Conservation (phyloP, 805 yeast species). For the Metschnikowia lachancei region DNA sequence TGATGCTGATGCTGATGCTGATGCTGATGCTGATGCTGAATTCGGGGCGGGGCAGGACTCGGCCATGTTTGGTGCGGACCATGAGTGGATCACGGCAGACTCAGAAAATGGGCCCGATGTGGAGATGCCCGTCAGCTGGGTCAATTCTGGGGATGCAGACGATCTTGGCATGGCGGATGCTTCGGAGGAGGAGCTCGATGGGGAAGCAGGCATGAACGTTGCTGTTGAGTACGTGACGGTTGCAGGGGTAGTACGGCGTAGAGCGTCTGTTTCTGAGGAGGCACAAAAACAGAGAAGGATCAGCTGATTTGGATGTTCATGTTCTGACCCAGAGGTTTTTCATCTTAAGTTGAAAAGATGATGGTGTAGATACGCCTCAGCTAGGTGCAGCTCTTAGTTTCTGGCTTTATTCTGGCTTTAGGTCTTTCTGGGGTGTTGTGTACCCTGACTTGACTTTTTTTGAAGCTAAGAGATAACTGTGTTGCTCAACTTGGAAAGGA, state of each 20-base stretch:
- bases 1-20: conserved; percentile 28
- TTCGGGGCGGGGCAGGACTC: not conserved
- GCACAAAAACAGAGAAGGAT: conserved; percentile 7
- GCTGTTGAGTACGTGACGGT: conserved; percentile 38
- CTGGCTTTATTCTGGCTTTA: too few species aligned
- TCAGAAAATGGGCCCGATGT: conserved; percentile 15
- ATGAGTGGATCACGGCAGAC: conserved; percentile 17
- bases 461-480: too few species aligned
- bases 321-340: too few species aligned
- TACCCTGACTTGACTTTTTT: too few species aligned
- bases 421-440: too few species aligned
- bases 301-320: not conserved
- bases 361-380: too few species aligned
- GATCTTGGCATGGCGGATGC: conserved; percentile 33
- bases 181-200: conserved; percentile 22
- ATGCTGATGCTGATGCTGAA: conserved; percentile 21
- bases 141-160: conserved; percentile 38
- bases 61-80: conserved; percentile 1
- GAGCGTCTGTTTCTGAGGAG: conserved; percentile 23
- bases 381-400: too few species aligned
- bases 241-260: conserved; percentile 33
- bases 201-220: conserved; percentile 41
- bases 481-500: too few species aligned
- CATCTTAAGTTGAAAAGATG: too few species aligned
- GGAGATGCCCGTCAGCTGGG: conserved; percentile 30